phyloP scores from a whole-genome alignment of 306 rosid species.

The Dryas alaskensis region DNA sequence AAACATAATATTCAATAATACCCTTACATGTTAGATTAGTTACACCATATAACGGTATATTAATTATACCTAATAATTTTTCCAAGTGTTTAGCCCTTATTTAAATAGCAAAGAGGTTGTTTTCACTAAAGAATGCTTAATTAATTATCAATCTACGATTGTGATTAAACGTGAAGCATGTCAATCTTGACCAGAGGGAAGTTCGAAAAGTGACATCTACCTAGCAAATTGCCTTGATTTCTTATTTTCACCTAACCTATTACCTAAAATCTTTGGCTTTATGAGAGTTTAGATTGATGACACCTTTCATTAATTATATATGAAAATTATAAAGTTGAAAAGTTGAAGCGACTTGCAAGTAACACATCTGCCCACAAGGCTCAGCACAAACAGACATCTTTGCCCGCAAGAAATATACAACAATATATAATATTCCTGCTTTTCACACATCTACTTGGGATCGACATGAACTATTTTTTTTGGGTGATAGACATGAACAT shows the following conservation, averaged over 20 bases:
- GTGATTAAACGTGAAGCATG: constrained; percentile 10
- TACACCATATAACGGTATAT: no score
- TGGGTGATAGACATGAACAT: no score
- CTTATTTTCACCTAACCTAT: constrained; percentile 34
- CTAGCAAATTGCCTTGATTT: constrained; percentile 31
- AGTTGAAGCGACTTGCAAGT: constrained; percentile 13
- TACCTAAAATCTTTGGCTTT: constrained; percentile 63
- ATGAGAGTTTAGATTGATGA: constrained; percentile 12
- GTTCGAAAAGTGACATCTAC: constrained; percentile 42
- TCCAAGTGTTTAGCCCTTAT: background rate
- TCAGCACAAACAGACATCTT: background rate
- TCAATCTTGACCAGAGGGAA: constrained; percentile 20
- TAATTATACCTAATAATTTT: no score
- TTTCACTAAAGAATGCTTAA: constrained; percentile 3
- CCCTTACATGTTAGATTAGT: no score
- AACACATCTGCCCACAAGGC: background rate
- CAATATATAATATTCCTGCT: background rate
- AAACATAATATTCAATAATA: no score
- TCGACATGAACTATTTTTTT: background rate
- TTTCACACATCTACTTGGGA: background rate
- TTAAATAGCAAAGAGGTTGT: background rate
- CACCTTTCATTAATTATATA: constrained; percentile 22
- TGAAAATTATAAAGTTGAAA: constrained; percentile 1
- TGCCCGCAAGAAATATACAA: constrained; percentile 15
- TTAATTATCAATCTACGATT: background rate